Base-by-base conservation (phyloP, 805 yeast species). In the Candida yuanshanica region DNA sequence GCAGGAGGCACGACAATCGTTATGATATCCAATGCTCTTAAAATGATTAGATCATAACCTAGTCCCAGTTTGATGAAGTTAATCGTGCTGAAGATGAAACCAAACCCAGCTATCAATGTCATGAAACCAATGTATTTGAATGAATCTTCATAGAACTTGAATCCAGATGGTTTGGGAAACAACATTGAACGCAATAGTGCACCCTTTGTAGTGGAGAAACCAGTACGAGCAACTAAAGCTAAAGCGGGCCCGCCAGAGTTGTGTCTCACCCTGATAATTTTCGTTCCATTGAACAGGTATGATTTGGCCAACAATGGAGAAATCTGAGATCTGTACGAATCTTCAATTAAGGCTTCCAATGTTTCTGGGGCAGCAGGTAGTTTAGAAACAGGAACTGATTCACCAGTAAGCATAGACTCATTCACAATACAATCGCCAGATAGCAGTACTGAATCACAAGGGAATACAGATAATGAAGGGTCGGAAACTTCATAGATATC, bases 1-100 rank as follows among this genome's bases (percentile, higher is more conserved):
- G 99, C 99, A 1, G 99, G 99, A 1, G 99, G 99, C 1, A 93
- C 96, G 7, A 93, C 99, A 59, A 93, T 89, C 0, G 99, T 93
- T 41, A 93, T 83, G 39, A 93, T 77, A 64, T 93, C 99, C 41
- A 93, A 68, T 0, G 98, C 98, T 51, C 99, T 75, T 42, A 93
- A 66, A 6, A 90, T 70, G 69, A 93, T 91, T 27, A 83, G 63
- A 36, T 70, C 70, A 46, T 74, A 74, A 5, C 83, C 79, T 29
- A 93, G 62, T 0, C 95, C 93, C 46, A 93, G 64, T 51, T 77
- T 69, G 45, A 91, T 73, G 60, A 93, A 93, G 56, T 88, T 86
- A 47, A 81, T 68, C 2, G 96, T 86, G 33, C 95, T 87, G 46
- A 85, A 74, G 4, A 81, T 66, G 55, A 93, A 93, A 0, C 99